Evolutionary conservation across 768 basidiomycete species (phyloP).

Genomic region (Boletus vinaceobasis): DNA sequence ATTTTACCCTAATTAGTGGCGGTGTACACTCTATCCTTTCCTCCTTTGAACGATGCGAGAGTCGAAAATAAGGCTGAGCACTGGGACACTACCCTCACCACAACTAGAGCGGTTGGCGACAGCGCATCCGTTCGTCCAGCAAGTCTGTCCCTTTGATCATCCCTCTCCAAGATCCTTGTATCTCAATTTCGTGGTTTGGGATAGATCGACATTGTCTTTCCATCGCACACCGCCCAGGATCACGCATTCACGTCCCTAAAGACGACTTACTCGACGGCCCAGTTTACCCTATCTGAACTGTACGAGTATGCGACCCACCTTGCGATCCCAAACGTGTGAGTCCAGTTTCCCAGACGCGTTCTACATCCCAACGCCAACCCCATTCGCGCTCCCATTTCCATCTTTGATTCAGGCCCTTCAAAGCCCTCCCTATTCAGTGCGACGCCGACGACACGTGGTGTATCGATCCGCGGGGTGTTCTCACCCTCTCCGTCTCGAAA

Average conservation of each 20-base stretch:
- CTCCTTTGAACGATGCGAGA: constrained; percentile 4
- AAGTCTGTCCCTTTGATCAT: constrained; percentile 35
- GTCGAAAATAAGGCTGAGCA: constrained; percentile 18
- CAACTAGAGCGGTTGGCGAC: constrained; percentile 35
- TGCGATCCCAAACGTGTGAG: constrained; percentile 11
- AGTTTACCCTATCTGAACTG: constrained; percentile 43
- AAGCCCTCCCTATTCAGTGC: constrained; percentile 32
- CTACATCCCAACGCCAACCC: background rate
- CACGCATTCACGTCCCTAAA: constrained; percentile 39
- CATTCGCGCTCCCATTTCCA: background rate
- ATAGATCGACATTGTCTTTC: constrained; percentile 64
- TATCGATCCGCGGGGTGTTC: constrained; percentile 56
- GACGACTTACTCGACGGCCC: constrained; percentile 44
- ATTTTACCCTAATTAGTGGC: constrained; percentile 8
- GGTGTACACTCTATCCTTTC: constrained; percentile 2
- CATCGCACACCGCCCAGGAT: constrained; percentile 41
- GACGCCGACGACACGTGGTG: constrained; percentile 62
- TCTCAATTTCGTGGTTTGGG: constrained; percentile 3
- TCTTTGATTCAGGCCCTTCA: constrained; percentile 32
- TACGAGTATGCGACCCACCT: constrained; percentile 35
- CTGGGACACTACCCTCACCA: constrained; percentile 21
- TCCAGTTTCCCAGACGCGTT: background rate
- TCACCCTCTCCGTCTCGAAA: constrained; percentile 56
- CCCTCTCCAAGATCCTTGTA: background rate
- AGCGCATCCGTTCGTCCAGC: constrained; percentile 52